Evolutionary conservation across 75 land plant genomes (phyloP), one percentile per base, ranked within the genome.

Genomic region (Sequoiadendron giganteum): DNA sequence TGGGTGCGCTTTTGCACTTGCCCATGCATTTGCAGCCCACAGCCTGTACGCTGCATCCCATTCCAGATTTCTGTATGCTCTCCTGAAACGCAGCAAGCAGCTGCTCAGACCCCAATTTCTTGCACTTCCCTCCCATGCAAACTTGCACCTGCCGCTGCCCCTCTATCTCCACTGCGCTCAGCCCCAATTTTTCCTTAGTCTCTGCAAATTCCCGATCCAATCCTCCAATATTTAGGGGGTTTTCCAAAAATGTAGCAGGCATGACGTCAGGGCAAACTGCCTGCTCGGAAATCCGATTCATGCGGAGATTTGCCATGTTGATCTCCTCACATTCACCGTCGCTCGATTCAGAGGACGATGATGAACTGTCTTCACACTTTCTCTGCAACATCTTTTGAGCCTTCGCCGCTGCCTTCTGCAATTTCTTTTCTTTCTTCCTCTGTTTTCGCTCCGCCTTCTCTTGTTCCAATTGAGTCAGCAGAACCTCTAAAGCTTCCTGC

Each of bases 11-110:
- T 68, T 83, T 90, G 90, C 98, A 96, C 85, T 93, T 94, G 10
- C 98, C 98, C 98, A 96, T 94, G 87, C 98, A 96, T 85, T 96
- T 96, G 92, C 98, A 96, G 1, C 92, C 90, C 30, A 92, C 90
- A 40, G 94, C 98, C 40, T 89, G 87, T 10, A 87, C 93, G 15
- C 90, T 90, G 7, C 21, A 45, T 0, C 92, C 92, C 3, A 89
- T 34, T 45, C 77, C 86, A 25, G 90, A 85, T 73, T 86, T 58
- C 36, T 70, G 76, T 43, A 70, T 87, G 43, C 65, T 86, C 43
- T 87, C 89, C 85, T 88, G 84, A 36, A 96, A 93, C 32, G 96
- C 91, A 28, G 88, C 89, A 78, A 94, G 52, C 81, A 96, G 70
- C 68, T 91, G 89, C 40, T 86, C 86, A 9, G 94, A 90, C 5